Percentiles rank a stretch among this genome's conserved stretches.
Conservation (phyloP, 139 green algal species). For the Gonium pectorale region DNA sequence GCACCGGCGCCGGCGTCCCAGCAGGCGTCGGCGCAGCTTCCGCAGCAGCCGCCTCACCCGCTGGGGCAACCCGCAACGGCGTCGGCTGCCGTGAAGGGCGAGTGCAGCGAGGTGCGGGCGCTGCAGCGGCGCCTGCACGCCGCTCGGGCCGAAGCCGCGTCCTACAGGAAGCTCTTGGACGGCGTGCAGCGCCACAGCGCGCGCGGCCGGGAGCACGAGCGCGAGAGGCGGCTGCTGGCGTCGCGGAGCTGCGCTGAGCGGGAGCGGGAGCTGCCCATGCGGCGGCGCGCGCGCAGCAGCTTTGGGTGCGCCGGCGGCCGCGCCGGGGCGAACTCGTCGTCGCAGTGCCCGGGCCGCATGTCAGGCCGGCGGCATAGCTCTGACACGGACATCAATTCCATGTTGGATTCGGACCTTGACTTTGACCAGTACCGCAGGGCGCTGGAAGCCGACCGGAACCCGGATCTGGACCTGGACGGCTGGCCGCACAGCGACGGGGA, state of each 20-base stretch:
- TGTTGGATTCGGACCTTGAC: neutral
- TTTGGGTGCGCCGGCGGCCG: no score
- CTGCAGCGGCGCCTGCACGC: slow-evolving; percentile 17
- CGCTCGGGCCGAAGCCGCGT: neutral
- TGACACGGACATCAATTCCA: no score
- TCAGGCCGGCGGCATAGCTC: no score
- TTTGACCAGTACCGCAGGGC: neutral
- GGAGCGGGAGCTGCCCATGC: no score
- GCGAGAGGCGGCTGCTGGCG: neutral
- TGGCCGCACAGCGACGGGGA: neutral
- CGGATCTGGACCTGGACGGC: neutral
- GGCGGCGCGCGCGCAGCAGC: no score
- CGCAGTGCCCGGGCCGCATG: no score
- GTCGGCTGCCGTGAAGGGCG: neutral
- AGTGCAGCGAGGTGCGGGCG: neutral
- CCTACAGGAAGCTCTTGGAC: neutral
- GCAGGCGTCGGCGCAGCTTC: neutral
- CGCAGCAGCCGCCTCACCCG: neutral
- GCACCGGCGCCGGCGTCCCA: no score
- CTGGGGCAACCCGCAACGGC: neutral
- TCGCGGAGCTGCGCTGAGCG: no score
- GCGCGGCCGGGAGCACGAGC: neutral
- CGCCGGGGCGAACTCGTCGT: no score
- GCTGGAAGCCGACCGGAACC: neutral
- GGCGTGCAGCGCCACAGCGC: no score